Evolutionary conservation across 371 early-diverging fungal genomes (phyloP), one percentile per base, ranked within the genome.

Genomic region (Actinomortierella ambigua): DNA sequence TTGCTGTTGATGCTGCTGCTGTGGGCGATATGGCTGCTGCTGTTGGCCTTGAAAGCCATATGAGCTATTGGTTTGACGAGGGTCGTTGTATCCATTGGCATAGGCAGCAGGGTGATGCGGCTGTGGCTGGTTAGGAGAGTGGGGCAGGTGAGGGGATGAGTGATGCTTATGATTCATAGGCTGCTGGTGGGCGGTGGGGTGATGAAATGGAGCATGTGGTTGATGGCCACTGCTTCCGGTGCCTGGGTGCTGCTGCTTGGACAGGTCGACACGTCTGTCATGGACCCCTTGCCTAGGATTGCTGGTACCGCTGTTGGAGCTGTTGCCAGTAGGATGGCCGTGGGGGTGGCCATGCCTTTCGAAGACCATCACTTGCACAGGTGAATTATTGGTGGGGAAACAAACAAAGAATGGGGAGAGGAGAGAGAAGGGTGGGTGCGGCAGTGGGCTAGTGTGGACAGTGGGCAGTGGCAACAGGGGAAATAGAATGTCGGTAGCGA

Each of bases 61-160:
- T 11, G 34, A 4, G 11, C 34, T 34, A 11, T 4, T 34, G 34
- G 4, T 34, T 34, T 34, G 34, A 8, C 46, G 51, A 22, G 51
- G 7, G 14, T 60, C 53, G 46, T 20, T 18, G 18, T 39, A 46
- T 55, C 40, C 48, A 41, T 13, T 50, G 15, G 29, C 41, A 13
- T 59, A 54, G 2, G 65, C 43, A 17, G 55, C 59, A 39, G 46
- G 47, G 13, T 44, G 44, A 39, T 58, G 59, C 50, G 52, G 47
- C 39, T 53, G 24, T 24, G 22, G 46, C 18, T 44, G 29, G 26
- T 40, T 20, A 26, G 50, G 41, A 9, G 27, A 42, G 26, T 47
- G 22, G 34, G 48, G 24, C 18, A 50, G 9, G 15, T 18, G 48
- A 2, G 15, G 6, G 22, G 48, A 48, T 18, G 22, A 8, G 48